Base-by-base conservation (phyloP, 2,329 filamentous ascomycete species). In the Alternaria sp. region DNA sequence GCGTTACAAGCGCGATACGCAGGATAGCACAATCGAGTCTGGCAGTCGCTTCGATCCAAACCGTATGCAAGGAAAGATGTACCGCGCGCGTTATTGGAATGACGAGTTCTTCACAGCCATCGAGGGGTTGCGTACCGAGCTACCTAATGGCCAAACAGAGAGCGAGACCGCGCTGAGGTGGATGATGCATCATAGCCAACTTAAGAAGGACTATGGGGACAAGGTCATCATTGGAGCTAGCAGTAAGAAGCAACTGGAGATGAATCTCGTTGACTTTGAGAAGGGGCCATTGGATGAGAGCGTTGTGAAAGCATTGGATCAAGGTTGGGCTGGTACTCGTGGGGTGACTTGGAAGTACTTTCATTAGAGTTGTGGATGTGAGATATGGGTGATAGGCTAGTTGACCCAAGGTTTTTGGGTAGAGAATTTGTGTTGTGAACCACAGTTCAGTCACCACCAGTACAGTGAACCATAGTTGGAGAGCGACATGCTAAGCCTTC, bases 261-360 rank as follows among this genome's bases (percentile, higher is more conserved):
- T 77, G 43, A 89, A 89, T 64, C 74, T 89, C 56, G 78, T 72
- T 41, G 85, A 87, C 66, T 69, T 88, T 32, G 85, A 87, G 69
- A 87, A 88, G 70, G 86, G 90, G 72, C 89, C 86, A 14, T 81
- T 96, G 57, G 91, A 96, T 67, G 81, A 91, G 78, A 7, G 2
- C 2, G 32, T 50, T 50, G 46, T 50, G 30, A 38, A 50, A 11
- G 32, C 20, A 16, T 11, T 50, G 30, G 30, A 50, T 2, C 5
- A 50, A 6, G 92, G 90, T 4, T 96, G 93, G 92, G 67, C 83
- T 66, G 80, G 89, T 28, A 48, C 25, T 18, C 63, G 55, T 49
- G 60, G 59, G 1, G 45, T 65, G 43, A 56, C 56, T 32, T 60
- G 57, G 62, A 67, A 63, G 58, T 64, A 68, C 46, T 64, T 62